phyloP scores from a whole-genome alignment of 2,329 filamentous ascomycete species.

The Stagonosporopsis rhizophila region DNA sequence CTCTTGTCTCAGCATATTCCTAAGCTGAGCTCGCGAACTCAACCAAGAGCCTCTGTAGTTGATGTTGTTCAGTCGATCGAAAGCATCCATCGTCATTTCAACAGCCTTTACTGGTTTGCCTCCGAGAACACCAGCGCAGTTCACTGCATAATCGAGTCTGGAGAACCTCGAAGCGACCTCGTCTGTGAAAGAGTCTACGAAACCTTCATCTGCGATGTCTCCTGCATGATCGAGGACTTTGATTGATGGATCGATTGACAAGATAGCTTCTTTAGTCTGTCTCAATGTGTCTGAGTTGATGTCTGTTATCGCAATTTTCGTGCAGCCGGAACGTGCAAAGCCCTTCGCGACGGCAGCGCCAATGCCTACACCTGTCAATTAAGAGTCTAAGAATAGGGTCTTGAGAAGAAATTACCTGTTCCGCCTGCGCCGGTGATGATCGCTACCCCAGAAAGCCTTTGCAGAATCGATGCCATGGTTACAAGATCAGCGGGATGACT shows the following conservation, averaged over 20 bases:
- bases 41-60: constrained; percentile 67
- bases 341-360: constrained; percentile 60
- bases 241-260: constrained; percentile 29
- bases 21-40: constrained; percentile 61
- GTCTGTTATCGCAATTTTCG: constrained; percentile 63
- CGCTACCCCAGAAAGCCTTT: constrained; percentile 38
- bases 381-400: background rate
- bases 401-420: constrained; percentile 31
- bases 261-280: constrained; percentile 35
- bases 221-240: constrained; percentile 52
- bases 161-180: constrained; percentile 48
- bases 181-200: constrained; percentile 53
- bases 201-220: constrained; percentile 58
- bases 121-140: constrained; percentile 62
- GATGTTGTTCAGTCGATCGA: constrained; percentile 62
- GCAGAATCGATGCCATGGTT: constrained; percentile 12
- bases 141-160: constrained; percentile 63
- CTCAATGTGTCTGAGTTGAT: constrained; percentile 53
- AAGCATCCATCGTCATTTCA: constrained; percentile 57
- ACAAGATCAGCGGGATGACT: background rate
- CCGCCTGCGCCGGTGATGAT: constrained; percentile 46
- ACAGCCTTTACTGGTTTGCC: constrained; percentile 50
- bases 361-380: constrained; percentile 55
- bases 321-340: constrained; percentile 60
- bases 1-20: constrained; percentile 60